Conservation (phyloP, 225 moss, liverwort and hornwort species). For the Bryum argenteum region DNA sequence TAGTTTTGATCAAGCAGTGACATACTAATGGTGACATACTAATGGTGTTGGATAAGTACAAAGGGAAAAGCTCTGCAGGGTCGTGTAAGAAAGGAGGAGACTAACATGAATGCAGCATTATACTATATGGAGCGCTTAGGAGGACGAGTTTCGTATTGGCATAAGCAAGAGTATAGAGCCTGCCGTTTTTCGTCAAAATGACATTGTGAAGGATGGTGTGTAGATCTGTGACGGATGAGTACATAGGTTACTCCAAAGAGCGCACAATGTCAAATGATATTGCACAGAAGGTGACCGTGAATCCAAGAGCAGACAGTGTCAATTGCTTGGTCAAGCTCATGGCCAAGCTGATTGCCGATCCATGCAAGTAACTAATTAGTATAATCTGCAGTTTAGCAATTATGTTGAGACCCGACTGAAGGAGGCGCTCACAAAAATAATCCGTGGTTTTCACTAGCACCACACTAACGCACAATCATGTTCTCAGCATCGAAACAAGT, state of each 20-base stretch:
- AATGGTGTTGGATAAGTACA: not conserved
- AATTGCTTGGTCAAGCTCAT: no score
- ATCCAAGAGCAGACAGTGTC: no score
- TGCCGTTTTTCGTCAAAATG: not conserved
- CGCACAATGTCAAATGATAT: not conserved
- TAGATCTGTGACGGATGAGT: not conserved
- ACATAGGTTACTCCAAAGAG: not conserved
- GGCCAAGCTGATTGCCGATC: no score
- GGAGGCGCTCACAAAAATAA: no score
- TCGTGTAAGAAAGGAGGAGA: not conserved
- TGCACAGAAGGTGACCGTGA: no score
- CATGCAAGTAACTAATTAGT: no score
- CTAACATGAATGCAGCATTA: not conserved
- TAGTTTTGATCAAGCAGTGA: conserved; percentile 2
- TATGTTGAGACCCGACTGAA: no score
- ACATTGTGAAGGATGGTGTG: not conserved
- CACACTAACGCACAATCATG: no score
- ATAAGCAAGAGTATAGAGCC: not conserved
- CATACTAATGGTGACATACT: not conserved
- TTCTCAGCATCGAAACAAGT: no score
- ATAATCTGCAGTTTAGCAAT: no score
- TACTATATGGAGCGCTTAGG: not conserved
- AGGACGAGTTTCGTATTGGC: not conserved
- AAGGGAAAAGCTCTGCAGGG: not conserved
- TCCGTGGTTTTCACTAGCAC: no score